These are phyloP conservation scores for Odonthalia washingtoniensis DNA, from an alignment of 31 red algal species.

Conservation along the genomic window DNA sequence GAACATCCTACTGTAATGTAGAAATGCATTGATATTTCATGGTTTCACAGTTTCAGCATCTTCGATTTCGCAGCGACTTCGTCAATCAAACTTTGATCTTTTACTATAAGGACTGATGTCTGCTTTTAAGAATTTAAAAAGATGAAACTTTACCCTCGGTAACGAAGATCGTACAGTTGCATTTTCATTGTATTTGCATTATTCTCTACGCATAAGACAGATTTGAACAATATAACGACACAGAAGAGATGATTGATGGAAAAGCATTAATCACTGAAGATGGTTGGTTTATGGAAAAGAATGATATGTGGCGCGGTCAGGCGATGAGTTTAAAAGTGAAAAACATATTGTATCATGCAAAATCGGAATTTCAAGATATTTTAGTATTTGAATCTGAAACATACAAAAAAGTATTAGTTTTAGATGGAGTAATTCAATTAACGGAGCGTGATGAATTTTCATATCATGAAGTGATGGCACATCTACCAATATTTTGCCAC, in stretches of 20 bases:
- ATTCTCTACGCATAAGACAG: too few species aligned
- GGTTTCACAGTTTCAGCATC: too few species aligned
- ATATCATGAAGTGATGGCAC: slow-evolving; percentile 98
- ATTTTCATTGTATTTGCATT: too few species aligned
- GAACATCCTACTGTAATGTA: too few species aligned
- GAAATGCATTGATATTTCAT: too few species aligned
- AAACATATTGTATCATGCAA: slow-evolving; percentile 65
- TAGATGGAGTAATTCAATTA: slow-evolving; percentile 97
- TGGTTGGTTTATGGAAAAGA: slow-evolving; percentile 91
- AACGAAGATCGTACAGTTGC: too few species aligned
- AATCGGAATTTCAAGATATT: slow-evolving; percentile 84
- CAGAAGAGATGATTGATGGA: slow-evolving; percentile 9
- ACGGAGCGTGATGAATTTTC: slow-evolving; percentile 98
- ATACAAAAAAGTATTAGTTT: slow-evolving; percentile 91
- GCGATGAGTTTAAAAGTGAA: slow-evolving; percentile 88
- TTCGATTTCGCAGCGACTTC: too few species aligned
- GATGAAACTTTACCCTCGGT: too few species aligned
- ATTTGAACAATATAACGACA: too few species aligned
- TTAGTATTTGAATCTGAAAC: slow-evolving; percentile 81
- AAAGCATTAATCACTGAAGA: slow-evolving; percentile 66
- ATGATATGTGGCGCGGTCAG: slow-evolving; percentile 91
- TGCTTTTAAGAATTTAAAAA: too few species aligned
- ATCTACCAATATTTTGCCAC: slow-evolving; percentile 87
- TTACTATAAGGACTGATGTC: too few species aligned
- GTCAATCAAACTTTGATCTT: too few species aligned